phyloP scores from a whole-genome alignment of 106 monocot species.

The Ottelia alismoides region DNA sequence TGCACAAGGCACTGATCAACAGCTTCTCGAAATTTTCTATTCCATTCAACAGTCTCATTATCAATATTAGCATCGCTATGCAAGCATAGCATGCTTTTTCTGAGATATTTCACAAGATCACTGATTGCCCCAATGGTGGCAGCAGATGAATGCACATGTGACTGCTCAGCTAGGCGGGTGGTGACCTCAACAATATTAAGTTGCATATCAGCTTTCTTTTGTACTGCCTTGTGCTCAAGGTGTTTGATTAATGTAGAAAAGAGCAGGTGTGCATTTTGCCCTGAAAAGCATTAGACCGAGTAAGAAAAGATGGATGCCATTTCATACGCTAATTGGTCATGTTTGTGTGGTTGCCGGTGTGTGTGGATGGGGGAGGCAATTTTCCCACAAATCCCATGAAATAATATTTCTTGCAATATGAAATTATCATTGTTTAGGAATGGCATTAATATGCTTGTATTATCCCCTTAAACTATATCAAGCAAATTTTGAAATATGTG shows the following conservation, averaged over 20 bases:
- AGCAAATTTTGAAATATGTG: too few relatives aligned
- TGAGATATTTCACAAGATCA: slow-evolving; percentile 69
- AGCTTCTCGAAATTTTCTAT: slow-evolving; percentile 37
- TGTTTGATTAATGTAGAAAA: slow-evolving; percentile 78
- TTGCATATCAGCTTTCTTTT: slow-evolving; percentile 62
- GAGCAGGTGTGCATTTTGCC: slow-evolving; percentile 61
- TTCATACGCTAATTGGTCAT: too few relatives aligned
- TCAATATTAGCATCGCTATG: slow-evolving; percentile 12
- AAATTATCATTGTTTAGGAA: too few relatives aligned
- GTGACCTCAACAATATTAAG: slow-evolving; percentile 64
- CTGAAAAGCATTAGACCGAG: slow-evolving; percentile 34
- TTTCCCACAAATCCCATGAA: too few relatives aligned
- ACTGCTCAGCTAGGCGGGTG: slow-evolving; percentile 41
- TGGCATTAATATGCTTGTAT: too few relatives aligned
- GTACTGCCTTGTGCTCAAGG: slow-evolving; percentile 70
- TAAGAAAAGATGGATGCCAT: too few relatives aligned
- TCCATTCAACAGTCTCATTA: slow-evolving; percentile 40
- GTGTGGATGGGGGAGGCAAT: too few relatives aligned
- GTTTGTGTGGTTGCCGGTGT: too few relatives aligned
- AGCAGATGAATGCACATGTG: slow-evolving; percentile 41
- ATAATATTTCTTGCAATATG: too few relatives aligned
- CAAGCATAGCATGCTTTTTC: slow-evolving; percentile 51
- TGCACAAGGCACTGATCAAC: slow-evolving; percentile 72
- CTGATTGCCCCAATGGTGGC: slow-evolving; percentile 53
- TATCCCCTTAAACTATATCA: too few relatives aligned